Evolutionary conservation across 108 stramenopile genomes (phyloP).

Genomic region (Aurantiochytrium sp.): DNA sequence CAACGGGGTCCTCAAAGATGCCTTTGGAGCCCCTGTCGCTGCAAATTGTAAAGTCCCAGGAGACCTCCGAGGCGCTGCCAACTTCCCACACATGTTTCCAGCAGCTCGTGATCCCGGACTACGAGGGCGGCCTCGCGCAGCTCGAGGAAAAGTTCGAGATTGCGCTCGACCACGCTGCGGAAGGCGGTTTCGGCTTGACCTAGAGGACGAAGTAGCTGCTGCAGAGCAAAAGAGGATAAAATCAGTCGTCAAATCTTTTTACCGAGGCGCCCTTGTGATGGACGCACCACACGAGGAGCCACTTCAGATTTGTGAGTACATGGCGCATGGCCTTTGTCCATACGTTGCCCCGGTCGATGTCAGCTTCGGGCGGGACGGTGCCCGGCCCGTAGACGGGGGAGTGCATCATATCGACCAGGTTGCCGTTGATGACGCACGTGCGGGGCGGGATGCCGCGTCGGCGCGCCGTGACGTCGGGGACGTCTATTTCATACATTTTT

Average conservation of each 20-base stretch:
- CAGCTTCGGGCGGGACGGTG: not conserved
- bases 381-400: not conserved
- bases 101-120: slow-evolving; percentile 55
- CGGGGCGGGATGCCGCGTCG: not conserved
- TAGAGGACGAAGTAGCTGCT: no score
- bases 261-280: not conserved
- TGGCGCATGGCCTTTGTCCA: not conserved
- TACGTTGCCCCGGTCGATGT: not conserved
- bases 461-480: not conserved
- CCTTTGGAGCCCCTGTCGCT: slow-evolving; percentile 30
- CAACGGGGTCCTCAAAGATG: slow-evolving; percentile 49
- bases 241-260: no score
- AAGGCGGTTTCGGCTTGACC: slow-evolving; percentile 41
- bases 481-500: not conserved
- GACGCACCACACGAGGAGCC: slow-evolving; percentile 13
- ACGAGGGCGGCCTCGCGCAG: slow-evolving; percentile 34
- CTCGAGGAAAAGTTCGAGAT: slow-evolving; percentile 43
- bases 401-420: not conserved
- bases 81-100: slow-evolving; percentile 61
- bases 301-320: slow-evolving; percentile 12
- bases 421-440: not conserved
- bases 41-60: slow-evolving; percentile 33
- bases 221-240: no score
- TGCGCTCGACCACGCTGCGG: slow-evolving; percentile 49
- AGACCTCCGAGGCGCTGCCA: slow-evolving; percentile 46